A percentile compares a stretch with the other conserved stretches of the same genome.
Conservation (phyloP, 2,329 filamentous ascomycete species). For the Claviceps arundinis region DNA sequence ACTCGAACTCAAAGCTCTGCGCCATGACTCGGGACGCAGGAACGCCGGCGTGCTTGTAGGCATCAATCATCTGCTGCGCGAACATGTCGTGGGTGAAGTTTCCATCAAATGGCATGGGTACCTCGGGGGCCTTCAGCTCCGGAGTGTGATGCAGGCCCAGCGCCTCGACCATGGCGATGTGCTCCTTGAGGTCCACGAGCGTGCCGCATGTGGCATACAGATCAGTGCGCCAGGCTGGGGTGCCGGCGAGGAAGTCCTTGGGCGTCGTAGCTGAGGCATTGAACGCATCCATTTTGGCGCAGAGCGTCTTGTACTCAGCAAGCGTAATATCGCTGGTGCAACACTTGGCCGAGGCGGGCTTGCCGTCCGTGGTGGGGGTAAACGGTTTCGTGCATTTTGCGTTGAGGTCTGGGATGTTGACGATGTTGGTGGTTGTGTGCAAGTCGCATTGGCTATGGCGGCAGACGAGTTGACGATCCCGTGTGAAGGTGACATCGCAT, state of each 20-base stretch:
- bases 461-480: conserved; percentile 52
- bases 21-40: conserved; percentile 41
- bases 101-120: conserved; percentile 55
- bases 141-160: conserved; percentile 51
- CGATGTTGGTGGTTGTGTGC: conserved; percentile 56
- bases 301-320: conserved; percentile 53
- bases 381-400: conserved; percentile 52
- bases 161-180: conserved; percentile 44
- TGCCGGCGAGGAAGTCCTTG: conserved; percentile 43
- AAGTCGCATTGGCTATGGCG: conserved; percentile 55
- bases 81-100: conserved; percentile 53
- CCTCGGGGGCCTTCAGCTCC: conserved; percentile 53
- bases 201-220: conserved; percentile 52
- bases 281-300: conserved; percentile 56
- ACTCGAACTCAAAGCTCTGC: conserved; percentile 53
- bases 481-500: conserved; percentile 56
- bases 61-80: conserved; percentile 51
- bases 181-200: conserved; percentile 47
- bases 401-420: conserved; percentile 45
- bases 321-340: conserved; percentile 61
- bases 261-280: conserved; percentile 45
- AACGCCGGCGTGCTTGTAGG: conserved; percentile 41
- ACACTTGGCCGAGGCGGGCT: conserved; percentile 47
- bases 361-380: conserved; percentile 35
- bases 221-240: conserved; percentile 49